A percentile compares a stretch with the other conserved stretches of the same genome.
These are phyloP conservation scores for Phytomonas francai DNA, from an alignment of 208 protist genomes.

Conservation along the genomic window DNA sequence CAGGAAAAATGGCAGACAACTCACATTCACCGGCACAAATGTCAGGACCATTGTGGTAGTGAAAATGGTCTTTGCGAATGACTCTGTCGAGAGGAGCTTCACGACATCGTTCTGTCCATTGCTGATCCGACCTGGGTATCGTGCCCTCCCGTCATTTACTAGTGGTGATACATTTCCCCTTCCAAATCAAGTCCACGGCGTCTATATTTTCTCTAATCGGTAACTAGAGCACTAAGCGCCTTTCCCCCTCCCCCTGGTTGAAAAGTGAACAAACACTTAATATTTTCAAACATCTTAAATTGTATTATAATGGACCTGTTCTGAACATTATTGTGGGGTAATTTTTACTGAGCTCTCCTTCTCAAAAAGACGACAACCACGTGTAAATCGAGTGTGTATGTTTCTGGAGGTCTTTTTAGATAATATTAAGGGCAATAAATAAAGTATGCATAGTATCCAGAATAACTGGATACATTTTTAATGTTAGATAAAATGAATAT, in stretches of 20 bases:
- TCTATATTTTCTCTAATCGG: constrained; percentile 55
- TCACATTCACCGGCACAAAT: constrained; percentile 62
- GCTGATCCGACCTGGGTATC: constrained; percentile 58
- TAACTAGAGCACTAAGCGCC: neutral
- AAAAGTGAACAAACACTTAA: neutral
- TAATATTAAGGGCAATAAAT: neutral
- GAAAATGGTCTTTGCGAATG: constrained; percentile 62
- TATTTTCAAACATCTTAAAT: neutral
- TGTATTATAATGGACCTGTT: neutral
- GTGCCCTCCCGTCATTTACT: constrained; percentile 49
- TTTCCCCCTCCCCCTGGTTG: neutral
- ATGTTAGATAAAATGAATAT: neutral
- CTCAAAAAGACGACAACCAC: neutral
- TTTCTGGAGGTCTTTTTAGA: neutral
- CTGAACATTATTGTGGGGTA: neutral
- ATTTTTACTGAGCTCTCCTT: neutral
- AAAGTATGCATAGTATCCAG: neutral
- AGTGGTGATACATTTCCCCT: constrained; percentile 29
- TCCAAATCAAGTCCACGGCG: constrained; percentile 36
- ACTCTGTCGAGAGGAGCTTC: constrained; percentile 49
- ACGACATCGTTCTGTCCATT: constrained; percentile 56
- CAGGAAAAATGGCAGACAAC: constrained; percentile 36
- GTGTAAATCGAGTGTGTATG: neutral
- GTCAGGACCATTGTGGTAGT: constrained; percentile 59
- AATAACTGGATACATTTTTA: neutral